These are phyloP conservation scores for Sisymbrium altissimum DNA, from an alignment of 345 rosid species.

Conservation along the genomic window DNA sequence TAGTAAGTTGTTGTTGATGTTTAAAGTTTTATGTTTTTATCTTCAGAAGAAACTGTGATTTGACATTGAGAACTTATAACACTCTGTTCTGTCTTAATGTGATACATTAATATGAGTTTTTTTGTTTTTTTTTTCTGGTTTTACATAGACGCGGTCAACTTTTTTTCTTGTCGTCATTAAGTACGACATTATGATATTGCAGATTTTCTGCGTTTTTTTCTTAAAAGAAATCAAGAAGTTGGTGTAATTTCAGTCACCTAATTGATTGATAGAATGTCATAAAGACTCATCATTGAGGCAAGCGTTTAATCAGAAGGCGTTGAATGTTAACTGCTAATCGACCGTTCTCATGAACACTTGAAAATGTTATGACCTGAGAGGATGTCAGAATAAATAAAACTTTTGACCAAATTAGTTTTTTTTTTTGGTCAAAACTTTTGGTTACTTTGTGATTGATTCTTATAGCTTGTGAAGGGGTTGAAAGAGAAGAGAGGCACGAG, in stretches of 20 bases:
- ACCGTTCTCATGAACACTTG: neutral
- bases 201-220: neutral
- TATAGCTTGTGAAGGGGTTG: conserved; percentile 87
- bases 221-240: neutral
- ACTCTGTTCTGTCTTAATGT: neutral
- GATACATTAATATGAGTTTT: neutral
- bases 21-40: neutral
- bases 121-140: neutral
- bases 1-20: conserved; percentile 21
- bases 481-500: conserved; percentile 92
- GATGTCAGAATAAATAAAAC: neutral
- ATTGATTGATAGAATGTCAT: neutral
- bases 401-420: neutral
- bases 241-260: neutral
- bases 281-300: neutral
- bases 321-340: neutral
- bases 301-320: neutral
- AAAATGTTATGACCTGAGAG: too few species aligned
- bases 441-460: too few species aligned
- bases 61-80: neutral
- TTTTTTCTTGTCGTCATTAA: neutral
- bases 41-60: conserved; percentile 10
- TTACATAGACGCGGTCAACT: neutral
- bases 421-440: too few species aligned
- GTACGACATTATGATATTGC: neutral